Conservation (phyloP, 2,329 filamentous ascomycete genomes). For the Chalaropsis thielavioides region DNA sequence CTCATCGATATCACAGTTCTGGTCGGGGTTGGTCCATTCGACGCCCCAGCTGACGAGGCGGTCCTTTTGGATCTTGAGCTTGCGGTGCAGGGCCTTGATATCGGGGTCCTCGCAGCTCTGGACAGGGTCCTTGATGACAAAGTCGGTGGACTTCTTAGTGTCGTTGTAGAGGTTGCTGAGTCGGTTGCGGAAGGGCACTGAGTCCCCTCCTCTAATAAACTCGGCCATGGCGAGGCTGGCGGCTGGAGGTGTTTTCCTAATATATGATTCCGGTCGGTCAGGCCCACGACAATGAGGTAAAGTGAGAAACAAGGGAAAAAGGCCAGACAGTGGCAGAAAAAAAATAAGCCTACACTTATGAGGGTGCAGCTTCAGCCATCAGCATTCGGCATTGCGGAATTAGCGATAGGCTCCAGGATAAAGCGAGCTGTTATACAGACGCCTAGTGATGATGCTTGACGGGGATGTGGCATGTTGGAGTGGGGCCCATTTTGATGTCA, state of each 20-base stretch:
- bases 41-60: slow-evolving; percentile 65
- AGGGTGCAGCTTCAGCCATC: neutral
- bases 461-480: neutral
- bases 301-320: neutral
- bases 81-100: slow-evolving; percentile 56
- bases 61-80: slow-evolving; percentile 67
- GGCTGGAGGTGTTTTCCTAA: neutral
- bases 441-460: neutral
- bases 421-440: slow-evolving; percentile 1
- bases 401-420: neutral
- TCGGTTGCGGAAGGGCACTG: slow-evolving; percentile 14
- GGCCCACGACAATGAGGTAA: neutral
- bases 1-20: slow-evolving; percentile 56
- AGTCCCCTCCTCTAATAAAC: slow-evolving; percentile 9
- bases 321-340: neutral
- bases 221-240: slow-evolving; percentile 9
- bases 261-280: neutral
- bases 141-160: slow-evolving; percentile 64
- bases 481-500: neutral
- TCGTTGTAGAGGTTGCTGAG: slow-evolving; percentile 65
- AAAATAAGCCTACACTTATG: neutral
- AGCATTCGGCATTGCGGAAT: neutral
- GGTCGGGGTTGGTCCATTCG: slow-evolving; percentile 60
- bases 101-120: slow-evolving; percentile 53
- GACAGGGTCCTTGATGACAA: slow-evolving; percentile 49